Conservation (phyloP, 2,329 filamentous ascomycete genomes). For the Geosmithia flava region DNA sequence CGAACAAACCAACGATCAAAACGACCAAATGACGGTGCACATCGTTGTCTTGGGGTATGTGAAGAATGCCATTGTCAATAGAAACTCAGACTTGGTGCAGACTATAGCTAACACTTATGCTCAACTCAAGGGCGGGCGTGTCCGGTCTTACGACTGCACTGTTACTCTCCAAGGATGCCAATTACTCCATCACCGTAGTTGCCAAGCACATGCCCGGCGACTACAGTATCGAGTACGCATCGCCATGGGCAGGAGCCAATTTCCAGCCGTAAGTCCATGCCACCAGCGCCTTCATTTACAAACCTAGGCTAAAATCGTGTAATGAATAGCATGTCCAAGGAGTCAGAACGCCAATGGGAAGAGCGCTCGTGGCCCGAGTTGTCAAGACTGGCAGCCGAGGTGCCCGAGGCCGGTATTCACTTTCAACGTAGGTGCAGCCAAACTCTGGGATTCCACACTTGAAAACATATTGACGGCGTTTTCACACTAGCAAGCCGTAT, state of each 20-base stretch:
- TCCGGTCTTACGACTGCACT: constrained; percentile 26
- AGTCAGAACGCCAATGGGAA: constrained; percentile 34
- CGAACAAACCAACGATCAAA: too few species aligned
- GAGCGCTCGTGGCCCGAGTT: constrained; percentile 45
- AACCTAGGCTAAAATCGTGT: background rate
- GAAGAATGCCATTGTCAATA: too few species aligned
- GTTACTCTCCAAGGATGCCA: constrained; percentile 18
- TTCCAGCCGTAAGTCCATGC: constrained; percentile 44
- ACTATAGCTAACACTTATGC: too few species aligned
- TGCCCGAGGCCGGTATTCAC: constrained; percentile 63
- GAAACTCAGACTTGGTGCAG: too few species aligned
- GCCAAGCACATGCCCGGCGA: constrained; percentile 79
- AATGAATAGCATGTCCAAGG: background rate
- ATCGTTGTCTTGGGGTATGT: too few species aligned
- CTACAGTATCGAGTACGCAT: constrained; percentile 73
- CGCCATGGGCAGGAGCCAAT: constrained; percentile 71
- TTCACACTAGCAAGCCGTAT: constrained; percentile 31
- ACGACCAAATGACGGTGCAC: too few species aligned
- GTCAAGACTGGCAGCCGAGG: constrained; percentile 38
- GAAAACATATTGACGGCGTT: too few species aligned
- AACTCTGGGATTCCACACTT: background rate
- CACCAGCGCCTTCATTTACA: background rate
- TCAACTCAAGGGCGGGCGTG: constrained; percentile 19
- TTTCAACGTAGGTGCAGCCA: constrained; percentile 39
- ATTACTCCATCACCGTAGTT: constrained; percentile 21